Evolutionary conservation across 2,329 filamentous ascomycete genomes (phyloP), one percentile per base, ranked within the genome.

Genomic region (Ascocoryne sarcoides): DNA sequence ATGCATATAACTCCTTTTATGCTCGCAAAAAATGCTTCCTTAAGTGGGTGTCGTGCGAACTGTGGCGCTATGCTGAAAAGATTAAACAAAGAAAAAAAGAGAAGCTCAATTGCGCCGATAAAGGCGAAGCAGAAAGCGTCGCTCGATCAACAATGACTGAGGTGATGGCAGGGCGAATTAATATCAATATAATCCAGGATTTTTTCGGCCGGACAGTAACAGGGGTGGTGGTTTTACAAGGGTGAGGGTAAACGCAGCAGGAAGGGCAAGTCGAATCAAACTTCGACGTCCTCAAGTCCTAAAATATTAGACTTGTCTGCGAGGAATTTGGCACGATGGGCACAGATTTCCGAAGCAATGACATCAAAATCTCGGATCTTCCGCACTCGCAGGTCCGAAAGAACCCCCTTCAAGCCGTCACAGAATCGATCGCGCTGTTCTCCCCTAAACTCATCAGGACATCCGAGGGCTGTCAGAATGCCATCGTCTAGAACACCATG

Each of bases 391-490:
- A 81, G 69, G 32, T 73, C 68, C 44, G 71, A 69, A 41, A 86
- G 71, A 26, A 84, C 64, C 48, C 71, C 65, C 42, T 71, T 71
- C 34, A 86, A 69, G 17, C 80, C 80, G 21, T 64, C 50, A 76
- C 76, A 62, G 37, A 81, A 86, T 46, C 69, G 67, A 42, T 70
- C 66, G 57, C 73, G 74, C 47, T 79, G 71, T 43, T 77, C 72
- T 50, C 73, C 73, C 31, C 69, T 73, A 56, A 76, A 79, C 49
- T 76, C 76, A 46, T 80, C 76, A 32, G 76, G 70, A 34, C 73
- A 77, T 32, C 82, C 82, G 39, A 88, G 73, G 51, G 84, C 77
- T 42, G 84, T 70, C 49, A 88, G 75, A 49, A 87, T 79, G 58
- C 79, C 75, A 60, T 82, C 77, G 67, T 86, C 83, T 88, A 63